Evolutionary conservation across 352 stramenopile species (phyloP).

Genomic region (Phytopythium helicoides): DNA sequence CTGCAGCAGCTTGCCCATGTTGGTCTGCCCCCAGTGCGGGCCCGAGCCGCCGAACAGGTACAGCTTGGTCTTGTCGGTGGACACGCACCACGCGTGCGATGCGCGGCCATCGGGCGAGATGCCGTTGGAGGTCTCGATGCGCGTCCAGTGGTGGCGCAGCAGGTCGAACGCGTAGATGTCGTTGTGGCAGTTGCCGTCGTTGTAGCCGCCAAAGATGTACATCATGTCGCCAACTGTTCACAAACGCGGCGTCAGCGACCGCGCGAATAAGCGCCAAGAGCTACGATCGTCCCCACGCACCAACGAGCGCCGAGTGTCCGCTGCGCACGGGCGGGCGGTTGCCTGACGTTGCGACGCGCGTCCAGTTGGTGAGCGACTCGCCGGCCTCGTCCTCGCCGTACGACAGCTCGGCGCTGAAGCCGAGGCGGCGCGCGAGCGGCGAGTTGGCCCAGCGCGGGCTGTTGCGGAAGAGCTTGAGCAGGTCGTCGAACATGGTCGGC

Average conservation of each 20-base stretch:
- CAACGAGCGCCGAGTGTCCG: conserved; percentile 75
- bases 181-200: conserved; percentile 85
- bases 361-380: conserved; percentile 73
- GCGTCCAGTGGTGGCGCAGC: conserved; percentile 74
- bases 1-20: conserved; percentile 84
- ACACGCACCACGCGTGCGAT: conserved; percentile 74
- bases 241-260: neutral
- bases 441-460: conserved; percentile 79
- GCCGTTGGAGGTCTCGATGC: conserved; percentile 70
- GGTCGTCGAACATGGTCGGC: conserved; percentile 54
- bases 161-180: conserved; percentile 83
- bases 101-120: conserved; percentile 72
- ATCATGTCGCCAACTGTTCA: conserved; percentile 63
- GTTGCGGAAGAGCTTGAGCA: conserved; percentile 82
- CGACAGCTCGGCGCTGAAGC: conserved; percentile 57
- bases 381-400: conserved; percentile 64
- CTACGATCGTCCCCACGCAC: conserved; percentile 24
- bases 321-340: conserved; percentile 69
- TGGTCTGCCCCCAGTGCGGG: conserved; percentile 81
- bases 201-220: conserved; percentile 85
- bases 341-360: conserved; percentile 65
- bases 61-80: conserved; percentile 70
- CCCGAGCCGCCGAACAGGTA: conserved; percentile 79
- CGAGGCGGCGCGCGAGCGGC: conserved; percentile 63
- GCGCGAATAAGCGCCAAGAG: neutral